Evolutionary conservation across 768 basidiomycete species (phyloP).

Genomic region (Panaeolus cyanescens): DNA sequence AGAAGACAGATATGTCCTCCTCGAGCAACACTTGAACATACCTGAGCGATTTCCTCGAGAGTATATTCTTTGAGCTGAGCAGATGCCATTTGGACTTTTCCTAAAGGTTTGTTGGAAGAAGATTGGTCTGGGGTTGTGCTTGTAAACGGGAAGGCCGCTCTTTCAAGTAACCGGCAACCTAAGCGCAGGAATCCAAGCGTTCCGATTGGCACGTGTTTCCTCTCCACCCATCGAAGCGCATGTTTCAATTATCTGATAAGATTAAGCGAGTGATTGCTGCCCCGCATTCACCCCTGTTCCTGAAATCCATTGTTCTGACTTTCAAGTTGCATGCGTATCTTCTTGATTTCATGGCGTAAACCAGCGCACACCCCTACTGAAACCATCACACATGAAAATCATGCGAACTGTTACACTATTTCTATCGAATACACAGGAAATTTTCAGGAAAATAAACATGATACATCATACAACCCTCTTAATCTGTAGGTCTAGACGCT

Average conservation of each 20-base stretch:
- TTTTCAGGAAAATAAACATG: background rate
- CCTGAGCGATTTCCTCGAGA: conserved; percentile 68
- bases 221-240: background rate
- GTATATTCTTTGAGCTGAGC: conserved; percentile 41
- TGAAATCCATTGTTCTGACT: too few species aligned
- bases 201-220: background rate
- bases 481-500: background rate
- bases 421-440: background rate
- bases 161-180: background rate
- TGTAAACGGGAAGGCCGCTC: background rate
- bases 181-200: background rate
- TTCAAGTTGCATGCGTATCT: too few species aligned
- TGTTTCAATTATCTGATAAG: background rate
- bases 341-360: too few species aligned
- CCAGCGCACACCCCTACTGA: too few species aligned
- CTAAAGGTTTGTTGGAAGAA: background rate
- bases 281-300: background rate
- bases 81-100: conserved; percentile 18
- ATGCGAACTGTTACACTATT: background rate
- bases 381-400: background rate
- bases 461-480: background rate
- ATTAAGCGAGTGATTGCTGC: background rate
- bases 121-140: background rate
- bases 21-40: conserved; percentile 28
- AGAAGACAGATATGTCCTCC: too few species aligned